phyloP scores from a whole-genome alignment of 192 early-diverging fungal species.

The Umbelopsis sp. region DNA sequence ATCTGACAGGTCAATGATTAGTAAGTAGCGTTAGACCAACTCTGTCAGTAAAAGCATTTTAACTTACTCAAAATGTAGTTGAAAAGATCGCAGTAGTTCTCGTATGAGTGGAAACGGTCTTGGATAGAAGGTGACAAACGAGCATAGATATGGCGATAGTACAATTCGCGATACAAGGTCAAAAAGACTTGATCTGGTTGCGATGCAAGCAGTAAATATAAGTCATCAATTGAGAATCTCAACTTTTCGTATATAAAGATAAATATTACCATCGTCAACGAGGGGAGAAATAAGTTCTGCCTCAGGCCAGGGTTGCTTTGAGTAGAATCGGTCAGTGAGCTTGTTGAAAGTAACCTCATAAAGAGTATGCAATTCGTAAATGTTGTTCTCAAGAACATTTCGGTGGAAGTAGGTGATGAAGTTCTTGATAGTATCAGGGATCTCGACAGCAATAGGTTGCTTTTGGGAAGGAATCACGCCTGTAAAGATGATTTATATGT shows the following conservation, averaged over 20 bases:
- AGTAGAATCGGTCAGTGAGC: constrained; percentile 90
- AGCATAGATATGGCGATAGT: constrained; percentile 96
- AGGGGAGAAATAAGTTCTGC: constrained; percentile 78
- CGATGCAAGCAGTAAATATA: neutral
- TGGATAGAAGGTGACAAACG: constrained; percentile 88
- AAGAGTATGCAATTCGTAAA: constrained; percentile 82
- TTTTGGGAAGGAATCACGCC: constrained; percentile 9
- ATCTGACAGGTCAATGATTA: constrained; percentile 32
- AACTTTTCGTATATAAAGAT: neutral
- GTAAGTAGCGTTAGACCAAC: neutral
- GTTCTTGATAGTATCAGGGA: constrained; percentile 84
- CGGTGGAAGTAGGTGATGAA: constrained; percentile 84
- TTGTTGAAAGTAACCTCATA: constrained; percentile 92
- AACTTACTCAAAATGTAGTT: constrained; percentile 90
- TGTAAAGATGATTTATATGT: neutral
- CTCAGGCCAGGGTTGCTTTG: constrained; percentile 88
- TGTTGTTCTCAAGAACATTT: constrained; percentile 77
- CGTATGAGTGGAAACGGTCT: constrained; percentile 89
- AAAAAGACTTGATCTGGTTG: constrained; percentile 80
- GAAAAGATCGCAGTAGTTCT: constrained; percentile 97
- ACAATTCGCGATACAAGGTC: constrained; percentile 94
- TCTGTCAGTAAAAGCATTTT: neutral
- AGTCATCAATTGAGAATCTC: neutral
- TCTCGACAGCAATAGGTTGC: constrained; percentile 52
- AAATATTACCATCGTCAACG: constrained; percentile 74